phyloP scores from a whole-genome alignment of 371 early-diverging fungal genomes.

The Mycotypha africana region DNA sequence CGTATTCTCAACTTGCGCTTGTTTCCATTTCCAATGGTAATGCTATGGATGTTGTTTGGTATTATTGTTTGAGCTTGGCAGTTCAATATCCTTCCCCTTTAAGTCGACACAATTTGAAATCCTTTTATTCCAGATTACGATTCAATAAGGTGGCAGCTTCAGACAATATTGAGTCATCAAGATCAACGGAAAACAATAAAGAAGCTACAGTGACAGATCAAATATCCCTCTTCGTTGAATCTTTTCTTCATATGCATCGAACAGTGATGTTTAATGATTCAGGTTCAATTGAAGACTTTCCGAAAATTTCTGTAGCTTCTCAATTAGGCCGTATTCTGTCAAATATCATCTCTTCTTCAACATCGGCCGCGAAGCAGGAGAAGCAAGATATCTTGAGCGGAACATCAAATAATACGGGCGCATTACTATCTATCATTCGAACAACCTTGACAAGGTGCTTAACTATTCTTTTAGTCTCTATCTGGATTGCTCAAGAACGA shows the following conservation, averaged over 20 bases:
- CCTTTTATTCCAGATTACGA: conserved; percentile 38
- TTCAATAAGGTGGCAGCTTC: too few relatives aligned
- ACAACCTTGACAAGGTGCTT: conserved; percentile 30
- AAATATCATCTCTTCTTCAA: background rate
- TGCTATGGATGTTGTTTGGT: conserved; percentile 47
- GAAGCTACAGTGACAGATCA: background rate
- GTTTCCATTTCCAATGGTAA: conserved; percentile 38
- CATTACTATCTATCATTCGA: conserved; percentile 27
- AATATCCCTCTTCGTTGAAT: conserved; percentile 31
- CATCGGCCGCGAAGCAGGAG: background rate
- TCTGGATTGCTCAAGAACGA: conserved; percentile 36
- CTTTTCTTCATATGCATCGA: conserved; percentile 35
- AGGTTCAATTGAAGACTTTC: too few relatives aligned
- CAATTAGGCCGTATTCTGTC: conserved; percentile 9
- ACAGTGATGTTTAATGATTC: conserved; percentile 26
- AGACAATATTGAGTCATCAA: too few relatives aligned
- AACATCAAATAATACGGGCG: conserved; percentile 4
- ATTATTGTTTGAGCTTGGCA: conserved; percentile 47
- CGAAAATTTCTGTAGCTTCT: too few relatives aligned
- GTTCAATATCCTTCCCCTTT: conserved; percentile 37
- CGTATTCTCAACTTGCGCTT: conserved; percentile 44
- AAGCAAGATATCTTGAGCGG: background rate
- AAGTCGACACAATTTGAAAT: conserved; percentile 35
- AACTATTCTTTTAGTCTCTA: conserved; percentile 32
- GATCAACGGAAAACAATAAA: background rate